Evolutionary conservation across 1,284 basidiomycete species (phyloP).

Genomic region (Gomphus sp.): DNA sequence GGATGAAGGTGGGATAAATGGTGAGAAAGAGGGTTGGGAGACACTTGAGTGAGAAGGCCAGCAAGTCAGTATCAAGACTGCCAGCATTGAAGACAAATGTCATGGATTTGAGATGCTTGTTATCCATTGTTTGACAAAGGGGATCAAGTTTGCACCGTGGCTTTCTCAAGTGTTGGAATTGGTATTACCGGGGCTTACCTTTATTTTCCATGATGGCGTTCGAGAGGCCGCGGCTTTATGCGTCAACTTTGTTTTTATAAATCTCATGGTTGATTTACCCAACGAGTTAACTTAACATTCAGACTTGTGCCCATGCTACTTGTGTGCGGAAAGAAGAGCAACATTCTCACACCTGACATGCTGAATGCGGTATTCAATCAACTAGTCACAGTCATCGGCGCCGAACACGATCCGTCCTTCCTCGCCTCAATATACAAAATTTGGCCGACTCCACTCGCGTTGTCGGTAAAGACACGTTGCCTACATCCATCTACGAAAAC

Average conservation of each 20-base stretch:
- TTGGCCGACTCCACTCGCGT: slow-evolving; percentile 60
- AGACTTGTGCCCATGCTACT: slow-evolving; percentile 72
- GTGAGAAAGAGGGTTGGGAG: slow-evolving; percentile 67
- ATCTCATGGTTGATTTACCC: background rate
- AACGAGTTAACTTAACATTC: too few species aligned
- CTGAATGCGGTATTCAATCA: slow-evolving; percentile 61
- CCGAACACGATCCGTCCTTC: slow-evolving; percentile 65
- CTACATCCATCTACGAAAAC: slow-evolving; percentile 42
- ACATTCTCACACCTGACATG: slow-evolving; percentile 60
- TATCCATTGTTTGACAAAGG: slow-evolving; percentile 67
- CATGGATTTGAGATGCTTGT: slow-evolving; percentile 80
- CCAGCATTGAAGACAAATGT: slow-evolving; percentile 79
- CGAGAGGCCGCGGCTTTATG: slow-evolving; percentile 70
- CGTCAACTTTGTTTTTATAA: slow-evolving; percentile 18
- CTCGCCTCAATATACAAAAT: slow-evolving; percentile 68
- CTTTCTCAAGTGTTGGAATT: slow-evolving; percentile 62
- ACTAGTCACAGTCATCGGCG: slow-evolving; percentile 54
- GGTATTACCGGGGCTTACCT: slow-evolving; percentile 59
- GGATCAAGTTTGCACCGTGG: slow-evolving; percentile 63
- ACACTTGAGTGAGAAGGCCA: slow-evolving; percentile 68
- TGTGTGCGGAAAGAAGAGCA: slow-evolving; percentile 60
- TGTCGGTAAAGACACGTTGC: slow-evolving; percentile 39
- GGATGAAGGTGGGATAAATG: slow-evolving; percentile 32
- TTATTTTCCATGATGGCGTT: slow-evolving; percentile 77
- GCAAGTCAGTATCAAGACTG: slow-evolving; percentile 67